phyloP scores from a whole-genome alignment of 2,329 filamentous ascomycete species.

The Pseudogymnoascus sp. region DNA sequence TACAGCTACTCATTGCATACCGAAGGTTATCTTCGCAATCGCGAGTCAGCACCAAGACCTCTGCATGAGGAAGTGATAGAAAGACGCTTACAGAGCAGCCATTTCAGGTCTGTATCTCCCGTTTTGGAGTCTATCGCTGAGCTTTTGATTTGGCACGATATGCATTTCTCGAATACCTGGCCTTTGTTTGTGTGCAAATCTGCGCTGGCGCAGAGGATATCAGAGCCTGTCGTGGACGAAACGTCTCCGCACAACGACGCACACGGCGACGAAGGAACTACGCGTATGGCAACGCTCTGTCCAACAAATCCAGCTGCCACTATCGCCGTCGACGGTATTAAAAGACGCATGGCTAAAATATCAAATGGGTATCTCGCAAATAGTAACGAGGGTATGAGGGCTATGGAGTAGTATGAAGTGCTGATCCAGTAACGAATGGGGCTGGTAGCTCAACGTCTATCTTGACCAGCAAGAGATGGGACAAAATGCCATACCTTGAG shows the following conservation, averaged over 20 bases:
- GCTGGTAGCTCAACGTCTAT: not conserved
- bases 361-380: conserved; percentile 3
- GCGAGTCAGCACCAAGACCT: not conserved
- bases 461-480: conserved; percentile 8
- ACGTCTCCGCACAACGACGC: conserved; percentile 10
- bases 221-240: conserved; percentile 4
- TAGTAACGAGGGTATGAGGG: not conserved
- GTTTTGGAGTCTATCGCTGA: conserved; percentile 32
- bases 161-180: conserved; percentile 30
- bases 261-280: conserved; percentile 8
- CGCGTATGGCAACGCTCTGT: not conserved
- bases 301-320: conserved; percentile 6
- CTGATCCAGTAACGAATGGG: not conserved
- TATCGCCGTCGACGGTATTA: not conserved
- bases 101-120: conserved; percentile 44
- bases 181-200: conserved; percentile 12
- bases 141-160: conserved; percentile 45
- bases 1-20: conserved; percentile 45
- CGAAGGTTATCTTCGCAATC: conserved; percentile 45
- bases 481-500: not conserved
- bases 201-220: conserved; percentile 9
- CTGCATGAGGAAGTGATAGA: not conserved
- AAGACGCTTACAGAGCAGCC: conserved; percentile 43
- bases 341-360: conserved; percentile 8
- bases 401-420: not conserved